These are phyloP conservation scores for Paramecium sexaurelia DNA, from an alignment of 73 alveolate genomes.

Conservation along the genomic window DNA sequence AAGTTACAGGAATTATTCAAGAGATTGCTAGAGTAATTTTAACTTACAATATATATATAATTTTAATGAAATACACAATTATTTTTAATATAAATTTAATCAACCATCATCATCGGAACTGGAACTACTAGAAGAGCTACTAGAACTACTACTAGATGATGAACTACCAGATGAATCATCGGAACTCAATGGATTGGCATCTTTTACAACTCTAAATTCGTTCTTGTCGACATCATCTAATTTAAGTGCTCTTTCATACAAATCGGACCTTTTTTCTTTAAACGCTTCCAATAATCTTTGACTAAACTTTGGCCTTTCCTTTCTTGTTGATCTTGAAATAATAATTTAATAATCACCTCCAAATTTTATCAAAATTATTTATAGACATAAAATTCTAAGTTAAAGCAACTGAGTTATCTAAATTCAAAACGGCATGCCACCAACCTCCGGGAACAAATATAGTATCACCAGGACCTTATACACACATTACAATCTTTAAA, in stretches of 20 bases:
- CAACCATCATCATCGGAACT: slow-evolving; percentile 19
- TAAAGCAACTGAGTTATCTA: slow-evolving; percentile 90
- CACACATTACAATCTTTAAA: slow-evolving; percentile 61
- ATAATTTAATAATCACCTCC: slow-evolving; percentile 53
- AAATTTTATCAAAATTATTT: slow-evolving; percentile 81
- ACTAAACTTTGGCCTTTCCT: slow-evolving; percentile 52
- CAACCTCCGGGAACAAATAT: slow-evolving; percentile 93
- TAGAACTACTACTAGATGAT: slow-evolving; percentile 33
- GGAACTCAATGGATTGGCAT: slow-evolving; percentile 20
- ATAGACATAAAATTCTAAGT: slow-evolving; percentile 69
- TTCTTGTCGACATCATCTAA: slow-evolving; percentile 11
- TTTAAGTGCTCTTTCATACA: slow-evolving; percentile 48
- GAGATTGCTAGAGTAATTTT: too few species aligned
- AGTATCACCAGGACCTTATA: slow-evolving; percentile 88
- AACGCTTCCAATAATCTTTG: slow-evolving; percentile 18
- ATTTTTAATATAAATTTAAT: not conserved
- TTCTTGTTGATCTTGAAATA: not conserved
- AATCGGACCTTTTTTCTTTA: slow-evolving; percentile 17
- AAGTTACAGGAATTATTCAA: too few species aligned
- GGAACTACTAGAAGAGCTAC: slow-evolving; percentile 21
- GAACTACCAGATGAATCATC: slow-evolving; percentile 30
- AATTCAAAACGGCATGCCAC: slow-evolving; percentile 97
- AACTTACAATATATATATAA: not conserved
- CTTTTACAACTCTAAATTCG: not conserved
- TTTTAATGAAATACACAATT: not conserved